phyloP scores from a whole-genome alignment of 371 early-diverging fungal species.

The Apophysomyces variabilis region DNA sequence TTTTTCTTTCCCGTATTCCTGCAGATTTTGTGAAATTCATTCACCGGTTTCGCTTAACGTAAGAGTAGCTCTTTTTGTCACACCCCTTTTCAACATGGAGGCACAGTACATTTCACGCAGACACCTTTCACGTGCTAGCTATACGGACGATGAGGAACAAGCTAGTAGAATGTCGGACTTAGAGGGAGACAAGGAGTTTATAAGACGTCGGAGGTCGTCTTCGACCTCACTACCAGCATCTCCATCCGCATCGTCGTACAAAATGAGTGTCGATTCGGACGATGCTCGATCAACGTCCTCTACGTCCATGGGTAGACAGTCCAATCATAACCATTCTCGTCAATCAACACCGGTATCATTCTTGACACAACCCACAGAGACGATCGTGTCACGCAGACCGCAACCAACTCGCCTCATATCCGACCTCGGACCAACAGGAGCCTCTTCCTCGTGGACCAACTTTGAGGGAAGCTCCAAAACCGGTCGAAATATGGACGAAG shows the following conservation, averaged over 20 bases:
- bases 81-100: slow-evolving; percentile 11
- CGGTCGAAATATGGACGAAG: background rate
- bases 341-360: slow-evolving; percentile 7
- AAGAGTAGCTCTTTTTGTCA: background rate
- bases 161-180: slow-evolving; percentile 36
- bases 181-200: slow-evolving; percentile 18
- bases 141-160: slow-evolving; percentile 35
- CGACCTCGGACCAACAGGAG: background rate
- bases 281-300: slow-evolving; percentile 41
- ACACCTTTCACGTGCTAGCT: slow-evolving; percentile 10
- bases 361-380: background rate
- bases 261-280: slow-evolving; percentile 50
- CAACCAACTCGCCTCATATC: background rate
- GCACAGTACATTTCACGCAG: slow-evolving; percentile 11
- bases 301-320: slow-evolving; percentile 13
- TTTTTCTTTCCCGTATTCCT: background rate
- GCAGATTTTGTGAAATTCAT: background rate
- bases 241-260: slow-evolving; percentile 38
- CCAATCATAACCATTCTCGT: background rate
- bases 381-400: background rate
- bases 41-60: too few species aligned
- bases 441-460: slow-evolving; percentile 2
- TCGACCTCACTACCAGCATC: slow-evolving; percentile 29
- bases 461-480: background rate
- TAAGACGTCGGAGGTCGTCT: slow-evolving; percentile 21